Evolutionary conservation across 306 rosid genomes (phyloP).

Genomic region (Inga oerstediana): DNA sequence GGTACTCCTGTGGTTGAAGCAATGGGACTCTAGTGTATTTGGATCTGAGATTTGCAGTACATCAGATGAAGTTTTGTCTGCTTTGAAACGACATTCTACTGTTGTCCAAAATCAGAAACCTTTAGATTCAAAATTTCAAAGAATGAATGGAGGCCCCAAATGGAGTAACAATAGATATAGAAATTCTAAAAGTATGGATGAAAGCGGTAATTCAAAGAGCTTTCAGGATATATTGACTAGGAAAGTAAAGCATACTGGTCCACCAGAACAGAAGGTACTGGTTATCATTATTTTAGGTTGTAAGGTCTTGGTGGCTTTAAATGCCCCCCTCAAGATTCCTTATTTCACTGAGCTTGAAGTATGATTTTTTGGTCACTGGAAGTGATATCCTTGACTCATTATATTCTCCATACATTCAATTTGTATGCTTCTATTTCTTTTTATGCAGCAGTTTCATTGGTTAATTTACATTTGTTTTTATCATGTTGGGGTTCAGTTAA

Average conservation of each 20-base stretch:
- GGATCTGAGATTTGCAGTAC: conserved; percentile 89
- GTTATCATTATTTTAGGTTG: not conserved
- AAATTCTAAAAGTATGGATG: conserved; percentile 46
- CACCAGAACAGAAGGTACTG: conserved; percentile 80
- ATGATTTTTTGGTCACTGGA: not conserved
- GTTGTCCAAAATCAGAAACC: conserved; percentile 62
- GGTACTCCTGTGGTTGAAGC: conserved; percentile 96
- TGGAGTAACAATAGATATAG: conserved; percentile 53
- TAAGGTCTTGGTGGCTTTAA: not conserved
- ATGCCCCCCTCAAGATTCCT: not conserved
- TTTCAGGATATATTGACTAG: conserved; percentile 54
- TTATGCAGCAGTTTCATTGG: not conserved
- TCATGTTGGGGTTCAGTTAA: not conserved
- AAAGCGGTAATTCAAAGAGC: conserved; percentile 41
- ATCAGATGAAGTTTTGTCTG: conserved; percentile 80
- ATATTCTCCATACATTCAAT: not conserved
- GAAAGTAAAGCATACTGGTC: conserved; percentile 59
- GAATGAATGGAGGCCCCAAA: conserved; percentile 53
- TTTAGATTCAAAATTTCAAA: conserved; percentile 50
- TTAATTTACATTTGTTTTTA: conserved; percentile 13
- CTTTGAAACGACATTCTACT: conserved; percentile 86
- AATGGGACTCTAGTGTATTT: conserved; percentile 90
- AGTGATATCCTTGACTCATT: not conserved
- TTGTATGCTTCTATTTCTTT: not conserved
- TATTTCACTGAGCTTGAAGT: not conserved